These are phyloP conservation scores for Suhomyces atakaporum DNA, from an alignment of 1,139 yeast species.

Conservation along the genomic window DNA sequence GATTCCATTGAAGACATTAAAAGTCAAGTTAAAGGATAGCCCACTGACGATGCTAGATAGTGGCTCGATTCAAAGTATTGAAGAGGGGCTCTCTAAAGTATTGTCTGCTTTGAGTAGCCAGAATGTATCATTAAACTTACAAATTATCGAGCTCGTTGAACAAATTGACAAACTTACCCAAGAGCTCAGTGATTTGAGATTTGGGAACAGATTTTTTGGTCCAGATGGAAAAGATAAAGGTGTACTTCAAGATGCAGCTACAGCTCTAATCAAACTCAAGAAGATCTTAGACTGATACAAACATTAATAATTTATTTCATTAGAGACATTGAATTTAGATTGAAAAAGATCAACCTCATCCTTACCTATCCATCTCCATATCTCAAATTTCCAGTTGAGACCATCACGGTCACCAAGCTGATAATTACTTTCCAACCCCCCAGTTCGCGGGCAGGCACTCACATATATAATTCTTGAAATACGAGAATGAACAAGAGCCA, in stretches of 20 bases:
- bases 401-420: constrained; percentile 72
- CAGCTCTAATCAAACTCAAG: constrained; percentile 10
- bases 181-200: constrained; percentile 23
- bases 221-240: constrained; percentile 2
- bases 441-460: constrained; percentile 35
- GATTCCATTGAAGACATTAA: constrained; percentile 21
- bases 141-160: constrained; percentile 18
- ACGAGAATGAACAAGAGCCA: constrained; percentile 95
- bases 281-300: background rate
- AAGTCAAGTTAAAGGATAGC: background rate
- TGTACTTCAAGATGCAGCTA: constrained; percentile 10
- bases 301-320: constrained; percentile 1
- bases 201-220: constrained; percentile 18
- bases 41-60: constrained; percentile 3
- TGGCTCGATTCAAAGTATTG: constrained; percentile 18
- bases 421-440: constrained; percentile 65
- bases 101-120: constrained; percentile 15
- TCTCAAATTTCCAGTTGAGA: constrained; percentile 80
- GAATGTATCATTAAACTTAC: constrained; percentile 16
- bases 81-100: constrained; percentile 18
- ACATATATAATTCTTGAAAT: constrained; percentile 68
- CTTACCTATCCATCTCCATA: constrained; percentile 61
- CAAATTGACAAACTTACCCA: constrained; percentile 22
- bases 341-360: constrained; percentile 15
- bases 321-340: background rate